Evolutionary conservation across 179 eudicot species (phyloP), one percentile per base, ranked within the genome.

Genomic region (Vitellaria paradoxa): DNA sequence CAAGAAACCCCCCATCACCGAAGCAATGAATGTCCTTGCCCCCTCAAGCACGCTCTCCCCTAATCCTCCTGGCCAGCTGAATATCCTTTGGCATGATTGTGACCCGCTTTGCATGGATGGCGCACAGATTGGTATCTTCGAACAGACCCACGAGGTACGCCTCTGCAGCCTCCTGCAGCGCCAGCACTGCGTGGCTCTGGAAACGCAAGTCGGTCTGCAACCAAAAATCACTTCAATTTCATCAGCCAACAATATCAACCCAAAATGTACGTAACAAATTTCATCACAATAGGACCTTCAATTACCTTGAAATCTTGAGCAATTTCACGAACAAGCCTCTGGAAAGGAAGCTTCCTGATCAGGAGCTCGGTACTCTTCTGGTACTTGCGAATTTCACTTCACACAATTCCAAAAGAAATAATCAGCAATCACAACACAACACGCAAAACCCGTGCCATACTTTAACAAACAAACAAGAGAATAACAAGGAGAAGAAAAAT

Each of bases 291-390:
- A 2, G 21, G 12, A 2, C 63, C 2, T 47, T 21, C 4, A 42
- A 37, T 52, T 60, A 87, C 88, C 88, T 94, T 94, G 85, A 92
- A 94, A 81, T 94, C 98, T 87, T 94, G 97, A 0, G 97, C 98
- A 77, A 94, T 94, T 78, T 94, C 98, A 87, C 98, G 97, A 3
- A 94, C 98, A 61, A 94, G 91, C 96, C 98, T 94, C 90, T 94
- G 98, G 94, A 94, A 94, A 3, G 97, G 98, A 26, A 92, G 86
- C 82, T 94, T 94, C 91, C 98, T 89, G 85, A 92, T 94, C 84
- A 94, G 81, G 64, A 94, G 93, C 84, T 94, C 98, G 1, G 98
- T 94, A 68, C 98, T 92, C 92, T 94, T 94, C 86, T 94, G 97
- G 88, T 94, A 91, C 93, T 94, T 94, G n/a, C 98, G 94, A 78